Evolutionary conservation across 1,139 yeast species (phyloP), one percentile per base, ranked within the genome.

Genomic region (Candida glucosophila): DNA sequence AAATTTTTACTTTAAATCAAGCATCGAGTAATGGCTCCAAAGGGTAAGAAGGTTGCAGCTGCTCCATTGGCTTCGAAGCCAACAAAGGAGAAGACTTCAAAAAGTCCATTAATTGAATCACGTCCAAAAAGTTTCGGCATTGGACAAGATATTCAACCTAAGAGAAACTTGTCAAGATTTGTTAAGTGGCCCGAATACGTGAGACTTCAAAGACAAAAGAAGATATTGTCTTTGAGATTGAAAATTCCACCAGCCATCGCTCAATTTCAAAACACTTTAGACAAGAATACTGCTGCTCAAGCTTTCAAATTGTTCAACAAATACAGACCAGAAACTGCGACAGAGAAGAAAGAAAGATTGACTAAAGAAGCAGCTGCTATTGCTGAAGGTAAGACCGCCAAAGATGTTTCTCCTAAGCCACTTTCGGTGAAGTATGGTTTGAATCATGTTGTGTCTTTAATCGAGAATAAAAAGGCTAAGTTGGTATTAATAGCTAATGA

Each of bases 131-230:
- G 77, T 73, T 88, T 80, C 55, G 97, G 97, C 68, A 79, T 90
- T 53, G 98, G 98, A 55, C 96, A 85, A 73, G 68, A 77, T 44
- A 55, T 86, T 47, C 96, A 88, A 67, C 95, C 95, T 70, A 83
- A 79, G 75, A 79, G 92, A 71, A 81, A 88, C 82, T 77, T 88
- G 56, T 69, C 92, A 42, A 83, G 96, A 68, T 86, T 81, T 62
- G 96, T 88, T 57, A 88, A 81, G 69, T 88, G 97, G 96, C 97
- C 97, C 60, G 88, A 79, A 67, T 83, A 85, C 64, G 88, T 85
- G 49, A 82, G 93, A 72, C 71, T 33, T 22, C 94, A 83, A 71
- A 81, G 95, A 73, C 95, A 83, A 70, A 82, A 77, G 79, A 83
- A 83, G 76, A 78, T 83, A 55, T 72, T 83, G 62, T 68, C 76